Base-by-base conservation (phyloP, 176 grass and related monocot species). In the Otatea glauca region DNA sequence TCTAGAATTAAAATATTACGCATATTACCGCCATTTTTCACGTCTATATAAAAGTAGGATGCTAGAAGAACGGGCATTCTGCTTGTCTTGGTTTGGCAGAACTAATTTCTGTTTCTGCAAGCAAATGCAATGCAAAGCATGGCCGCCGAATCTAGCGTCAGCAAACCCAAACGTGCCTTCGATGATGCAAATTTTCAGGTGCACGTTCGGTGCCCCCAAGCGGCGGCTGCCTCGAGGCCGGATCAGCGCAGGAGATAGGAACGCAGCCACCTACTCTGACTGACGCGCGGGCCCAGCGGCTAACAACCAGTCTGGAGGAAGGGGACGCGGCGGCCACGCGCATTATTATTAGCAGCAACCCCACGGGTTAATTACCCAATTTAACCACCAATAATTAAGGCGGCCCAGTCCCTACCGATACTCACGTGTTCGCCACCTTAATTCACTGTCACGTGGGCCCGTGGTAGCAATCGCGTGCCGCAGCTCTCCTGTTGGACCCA, bases 131-230 rank as follows among this genome's bases (percentile, higher is more conserved):
- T 2, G 66, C 41, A 56, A 41, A 68, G 49, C 62, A 70, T 43
- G 70, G 4, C 27, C 20, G 10, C 49, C 7, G n/a, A 79, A 65
- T 29, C 29, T 29, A 29, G 29, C 29, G 29, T 29, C 29, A 1
- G 29, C 29, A 29, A 29, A 29, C 29, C 29, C 0, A 29, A 29
- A 29, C 1, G 29, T 29, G 29, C 29, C 29, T 29, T 29, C 29
- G 29, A 29, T 16, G 38, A 5, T 18, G 20, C 72, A 62, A 67
- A 68, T 7, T 44, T 79, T 47, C 4, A 64, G 80, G 89, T 84
- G 73, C 77, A 87, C 79, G 59, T 45, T 62, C 2, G 87, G 81
- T 74, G 84, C 43, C 21, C 29, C 68, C 27, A 18, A 86, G 65
- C 78, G 82, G 42, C 42, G 17, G 27, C 47, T 11, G 7, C 14